Evolutionary conservation across 73 alveolate genomes (phyloP).

Genomic region (Breviolum minutum): DNA sequence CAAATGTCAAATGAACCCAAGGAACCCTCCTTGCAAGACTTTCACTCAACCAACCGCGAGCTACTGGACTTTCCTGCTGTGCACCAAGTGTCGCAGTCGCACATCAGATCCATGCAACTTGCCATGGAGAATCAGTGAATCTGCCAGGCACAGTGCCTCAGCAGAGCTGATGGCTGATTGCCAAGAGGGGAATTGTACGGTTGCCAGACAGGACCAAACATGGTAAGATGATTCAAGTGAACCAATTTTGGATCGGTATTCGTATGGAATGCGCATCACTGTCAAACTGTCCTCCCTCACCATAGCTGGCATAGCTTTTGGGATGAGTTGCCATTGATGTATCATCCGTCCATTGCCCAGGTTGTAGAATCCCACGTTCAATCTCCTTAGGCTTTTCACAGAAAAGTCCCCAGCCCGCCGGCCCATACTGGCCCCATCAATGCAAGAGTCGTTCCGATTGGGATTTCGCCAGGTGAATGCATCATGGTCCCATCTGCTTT

Average conservation of each 20-base stretch:
- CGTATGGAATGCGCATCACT: too few relatives aligned
- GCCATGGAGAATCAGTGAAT: constrained; percentile 44
- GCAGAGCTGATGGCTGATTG: not conserved
- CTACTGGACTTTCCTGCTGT: not conserved
- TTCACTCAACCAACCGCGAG: not conserved
- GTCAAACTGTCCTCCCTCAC: not conserved
- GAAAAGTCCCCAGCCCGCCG: not conserved
- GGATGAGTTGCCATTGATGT: constrained; percentile 53
- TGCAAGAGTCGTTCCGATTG: not conserved
- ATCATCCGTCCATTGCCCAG: constrained; percentile 93
- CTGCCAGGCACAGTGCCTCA: constrained; percentile 81
- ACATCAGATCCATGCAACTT: constrained; percentile 54
- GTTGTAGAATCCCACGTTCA: constrained; percentile 78
- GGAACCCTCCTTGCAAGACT: too few relatives aligned
- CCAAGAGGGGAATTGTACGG: too few relatives aligned
- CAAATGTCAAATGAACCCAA: too few relatives aligned
- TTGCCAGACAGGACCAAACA: not conserved
- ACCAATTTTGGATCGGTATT: too few relatives aligned
- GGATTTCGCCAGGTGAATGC: constrained; percentile 52
- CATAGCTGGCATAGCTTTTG: not conserved
- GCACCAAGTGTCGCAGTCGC: constrained; percentile 3
- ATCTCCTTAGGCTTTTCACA: constrained; percentile 31
- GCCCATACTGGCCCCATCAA: not conserved
- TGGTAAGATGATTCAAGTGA: too few relatives aligned
- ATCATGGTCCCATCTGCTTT: constrained; percentile 83